Conservation (phyloP, 768 basidiomycete genomes). For the Crepidotus variabilis region DNA sequence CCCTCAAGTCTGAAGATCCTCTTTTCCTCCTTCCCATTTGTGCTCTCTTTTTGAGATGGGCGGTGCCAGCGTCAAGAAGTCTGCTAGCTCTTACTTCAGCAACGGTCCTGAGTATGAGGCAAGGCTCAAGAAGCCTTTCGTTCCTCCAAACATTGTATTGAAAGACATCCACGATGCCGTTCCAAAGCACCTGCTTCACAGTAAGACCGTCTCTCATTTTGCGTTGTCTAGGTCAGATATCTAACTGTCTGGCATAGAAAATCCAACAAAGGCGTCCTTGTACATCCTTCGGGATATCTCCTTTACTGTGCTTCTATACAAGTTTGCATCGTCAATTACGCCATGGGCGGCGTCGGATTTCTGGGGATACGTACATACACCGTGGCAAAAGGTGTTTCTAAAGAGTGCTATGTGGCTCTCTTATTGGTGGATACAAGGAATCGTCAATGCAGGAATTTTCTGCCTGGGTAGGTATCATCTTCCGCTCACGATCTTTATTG, state of each 20-base stretch:
- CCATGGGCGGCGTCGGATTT: slow-evolving; percentile 35
- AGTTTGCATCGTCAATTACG: slow-evolving; percentile 39
- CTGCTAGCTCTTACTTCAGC: slow-evolving; percentile 12
- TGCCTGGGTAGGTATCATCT: slow-evolving; percentile 36
- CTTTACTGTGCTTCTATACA: slow-evolving; percentile 38
- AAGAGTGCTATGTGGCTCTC: slow-evolving; percentile 36
- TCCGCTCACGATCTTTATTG: neutral
- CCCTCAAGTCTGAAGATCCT: too few relatives aligned
- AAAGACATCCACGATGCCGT: slow-evolving; percentile 55
- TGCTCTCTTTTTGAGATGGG: too few relatives aligned
- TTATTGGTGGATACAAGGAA: slow-evolving; percentile 51
- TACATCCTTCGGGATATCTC: slow-evolving; percentile 44
- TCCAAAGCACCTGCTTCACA: slow-evolving; percentile 46
- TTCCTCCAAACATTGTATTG: slow-evolving; percentile 43
- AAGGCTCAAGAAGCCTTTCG: slow-evolving; percentile 41
- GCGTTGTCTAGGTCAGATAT: neutral
- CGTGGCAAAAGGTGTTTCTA: slow-evolving; percentile 26
- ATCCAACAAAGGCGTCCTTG: slow-evolving; percentile 32
- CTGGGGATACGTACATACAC: slow-evolving; percentile 30
- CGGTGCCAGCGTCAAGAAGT: neutral
- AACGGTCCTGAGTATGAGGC: slow-evolving; percentile 39
- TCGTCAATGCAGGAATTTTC: slow-evolving; percentile 49
- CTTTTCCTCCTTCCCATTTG: too few relatives aligned
- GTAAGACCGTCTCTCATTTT: slow-evolving; percentile 22
- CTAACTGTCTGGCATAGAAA: slow-evolving; percentile 20